Conservation (phyloP, 2,329 filamentous ascomycete species). For the Fusarium temperatum region DNA sequence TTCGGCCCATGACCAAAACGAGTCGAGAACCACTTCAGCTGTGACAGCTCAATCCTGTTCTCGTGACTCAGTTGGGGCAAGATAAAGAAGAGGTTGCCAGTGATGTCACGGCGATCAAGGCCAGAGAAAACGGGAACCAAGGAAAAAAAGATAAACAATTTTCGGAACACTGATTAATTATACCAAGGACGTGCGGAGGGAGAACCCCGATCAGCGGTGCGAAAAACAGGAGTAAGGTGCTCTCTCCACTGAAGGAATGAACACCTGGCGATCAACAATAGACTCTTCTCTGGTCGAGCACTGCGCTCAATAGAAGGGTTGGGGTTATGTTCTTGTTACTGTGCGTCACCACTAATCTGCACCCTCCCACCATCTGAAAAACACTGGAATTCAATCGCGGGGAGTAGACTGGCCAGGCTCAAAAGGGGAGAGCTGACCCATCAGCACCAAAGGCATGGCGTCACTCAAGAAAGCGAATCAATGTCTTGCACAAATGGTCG, state of each 20-base stretch:
- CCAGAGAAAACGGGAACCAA: constrained; percentile 29
- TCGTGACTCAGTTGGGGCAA: constrained; percentile 20
- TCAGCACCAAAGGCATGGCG: constrained; percentile 24
- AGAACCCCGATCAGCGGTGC: constrained; percentile 2
- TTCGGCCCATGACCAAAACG: constrained; percentile 34
- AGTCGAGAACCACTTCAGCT: constrained; percentile 25
- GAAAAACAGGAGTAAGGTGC: constrained; percentile 4
- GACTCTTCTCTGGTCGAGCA: background rate
- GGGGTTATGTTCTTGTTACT: constrained; percentile 12
- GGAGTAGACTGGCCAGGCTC: constrained; percentile 14
- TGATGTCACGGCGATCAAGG: constrained; percentile 55
- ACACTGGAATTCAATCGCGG: constrained; percentile 26
- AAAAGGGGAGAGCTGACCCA: constrained; percentile 25
- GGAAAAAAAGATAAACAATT: background rate
- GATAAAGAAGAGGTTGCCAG: constrained; percentile 26
- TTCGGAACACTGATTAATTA: background rate
- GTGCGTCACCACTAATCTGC: constrained; percentile 29
- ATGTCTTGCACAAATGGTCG: constrained; percentile 20
- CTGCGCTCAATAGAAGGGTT: background rate
- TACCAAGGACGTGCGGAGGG: background rate
- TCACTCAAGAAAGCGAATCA: constrained; percentile 23
- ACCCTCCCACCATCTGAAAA: constrained; percentile 30
- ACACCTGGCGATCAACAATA: constrained; percentile 19
- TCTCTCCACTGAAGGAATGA: constrained; percentile 8
- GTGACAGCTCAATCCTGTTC: constrained; percentile 28